Evolutionary conservation across 768 basidiomycete species (phyloP).

Genomic region (Suillus americanus): DNA sequence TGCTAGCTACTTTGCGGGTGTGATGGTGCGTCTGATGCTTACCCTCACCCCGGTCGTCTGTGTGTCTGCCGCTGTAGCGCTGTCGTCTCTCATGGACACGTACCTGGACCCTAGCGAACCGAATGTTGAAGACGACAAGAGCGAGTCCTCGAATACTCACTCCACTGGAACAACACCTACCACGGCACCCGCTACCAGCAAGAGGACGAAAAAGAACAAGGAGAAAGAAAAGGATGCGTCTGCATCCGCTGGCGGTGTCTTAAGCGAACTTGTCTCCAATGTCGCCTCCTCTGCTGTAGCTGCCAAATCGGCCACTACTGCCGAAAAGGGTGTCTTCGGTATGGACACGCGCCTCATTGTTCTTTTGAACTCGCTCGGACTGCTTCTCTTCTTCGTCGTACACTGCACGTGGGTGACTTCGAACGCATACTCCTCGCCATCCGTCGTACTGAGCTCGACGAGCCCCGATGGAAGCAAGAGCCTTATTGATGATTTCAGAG

Average conservation of each 20-base stretch:
- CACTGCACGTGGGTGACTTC: constrained; percentile 98
- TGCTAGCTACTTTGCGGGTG: constrained; percentile 97
- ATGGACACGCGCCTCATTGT: constrained; percentile 81
- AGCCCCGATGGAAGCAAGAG: constrained; percentile 84
- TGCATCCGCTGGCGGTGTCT: constrained; percentile 32
- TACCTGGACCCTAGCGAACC: constrained; percentile 88
- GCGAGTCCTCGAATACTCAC: constrained; percentile 8
- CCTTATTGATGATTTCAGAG: constrained; percentile 98
- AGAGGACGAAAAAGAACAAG: constrained; percentile 59
- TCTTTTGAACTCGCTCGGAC: constrained; percentile 67
- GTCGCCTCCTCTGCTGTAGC: constrained; percentile 28
- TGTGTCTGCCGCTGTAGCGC: constrained; percentile 86
- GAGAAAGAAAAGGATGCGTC: constrained; percentile 53
- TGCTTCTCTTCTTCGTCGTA: constrained; percentile 88
- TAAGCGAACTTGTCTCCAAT: constrained; percentile 44
- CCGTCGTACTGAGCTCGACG: constrained; percentile 86
- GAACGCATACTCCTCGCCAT: constrained; percentile 94
- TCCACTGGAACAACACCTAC: constrained; percentile 24
- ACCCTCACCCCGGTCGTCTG: constrained; percentile 97
- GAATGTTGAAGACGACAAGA: constrained; percentile 21
- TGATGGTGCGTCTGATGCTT: constrained; percentile 99
- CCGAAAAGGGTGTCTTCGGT: constrained; percentile 70
- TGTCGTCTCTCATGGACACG: constrained; percentile 84
- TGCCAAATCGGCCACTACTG: constrained; percentile 22
- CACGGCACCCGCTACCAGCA: constrained; percentile 29